Evolutionary conservation across 495 filamentous ascomycete genomes (phyloP), one percentile per base, ranked within the genome.

Genomic region (Amniculicola lignicola): DNA sequence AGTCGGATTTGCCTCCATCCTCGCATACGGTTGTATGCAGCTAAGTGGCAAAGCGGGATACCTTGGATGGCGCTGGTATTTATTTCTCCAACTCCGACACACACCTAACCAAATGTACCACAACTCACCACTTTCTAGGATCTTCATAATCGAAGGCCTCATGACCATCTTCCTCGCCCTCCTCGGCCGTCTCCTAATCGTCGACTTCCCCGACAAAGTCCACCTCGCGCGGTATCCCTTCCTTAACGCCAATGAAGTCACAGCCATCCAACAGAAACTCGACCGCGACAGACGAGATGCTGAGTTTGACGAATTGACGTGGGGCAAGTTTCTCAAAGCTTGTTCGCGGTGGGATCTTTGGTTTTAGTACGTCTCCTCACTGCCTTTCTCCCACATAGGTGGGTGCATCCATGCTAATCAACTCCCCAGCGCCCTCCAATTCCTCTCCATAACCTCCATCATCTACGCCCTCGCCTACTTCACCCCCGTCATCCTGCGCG

Each of bases 61-160:
- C 4, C 64, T 56, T 22, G 83, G 83, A 19, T 87, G 83, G 84
- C 69, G 78, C 11, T 67, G 57, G 60, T 29, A n/a, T 3, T 33
- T 33, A 7, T 7, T 33, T 2, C 22, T 22, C 24, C 9, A n/a
- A 31, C 31, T 28, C 22, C 22, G 23, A 29, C 2, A 3, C 24
- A 16, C 22, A 45, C 6, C 41, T 45, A 33, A 33, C 7, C 29
- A 33, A 33, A 7, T 33, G n/a, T 7, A 33, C 29, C 29, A 7
- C 7, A n/a, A 33, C 29, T 33, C 7, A 33, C n/a, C 29, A 33
- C 29, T 33, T 7, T n/a, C 29, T 21, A 47, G 43, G 43, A 79
- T 80, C 23, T 82, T 84, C 65, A 80, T 84, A 58, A 75, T 83
- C 18, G 77, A 84, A 47, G 79, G 79, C 36, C 65, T 81, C 60